Evolutionary conservation across 352 stramenopile genomes (phyloP).

Genomic region (Phytophthora uliginosa): DNA sequence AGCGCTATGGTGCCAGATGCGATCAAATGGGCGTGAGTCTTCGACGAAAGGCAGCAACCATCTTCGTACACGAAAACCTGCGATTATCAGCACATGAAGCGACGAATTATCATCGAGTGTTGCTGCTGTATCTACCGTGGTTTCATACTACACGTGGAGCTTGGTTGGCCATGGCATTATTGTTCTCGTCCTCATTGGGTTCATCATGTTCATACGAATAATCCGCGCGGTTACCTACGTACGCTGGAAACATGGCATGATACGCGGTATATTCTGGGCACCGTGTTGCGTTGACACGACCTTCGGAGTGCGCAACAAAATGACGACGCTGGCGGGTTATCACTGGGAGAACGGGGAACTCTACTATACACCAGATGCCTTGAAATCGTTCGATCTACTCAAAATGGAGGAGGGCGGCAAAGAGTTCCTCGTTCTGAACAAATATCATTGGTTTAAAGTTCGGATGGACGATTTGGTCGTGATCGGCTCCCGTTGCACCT

Average conservation of each 20-base stretch:
- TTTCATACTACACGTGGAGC: conserved; percentile 15
- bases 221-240: not conserved
- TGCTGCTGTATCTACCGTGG: conserved; percentile 10
- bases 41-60: not conserved
- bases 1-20: conserved; percentile 7
- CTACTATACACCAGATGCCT: conserved; percentile 13
- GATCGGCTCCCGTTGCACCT: conserved; percentile 5
- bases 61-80: conserved; percentile 15
- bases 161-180: conserved; percentile 9
- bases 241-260: not conserved
- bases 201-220: conserved; percentile 1
- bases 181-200: not conserved
- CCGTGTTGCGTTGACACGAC: not conserved
- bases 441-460: conserved; percentile 9
- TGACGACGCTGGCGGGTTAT: conserved; percentile 22
- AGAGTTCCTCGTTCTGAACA: conserved; percentile 18
- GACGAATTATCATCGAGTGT: conserved; percentile 18
- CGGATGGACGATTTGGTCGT: conserved; percentile 4
- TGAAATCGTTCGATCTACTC: conserved; percentile 22
- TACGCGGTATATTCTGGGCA: not conserved
- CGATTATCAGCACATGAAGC: conserved; percentile 7
- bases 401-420: conserved; percentile 13
- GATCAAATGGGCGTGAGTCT: not conserved
- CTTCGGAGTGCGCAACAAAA: conserved; percentile 5
- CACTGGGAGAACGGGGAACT: conserved; percentile 7